Percentiles rank a stretch among this genome's conserved stretches.
These are phyloP conservation scores for Acacia acuminata DNA, from an alignment of 306 rosid species.

Conservation along the genomic window DNA sequence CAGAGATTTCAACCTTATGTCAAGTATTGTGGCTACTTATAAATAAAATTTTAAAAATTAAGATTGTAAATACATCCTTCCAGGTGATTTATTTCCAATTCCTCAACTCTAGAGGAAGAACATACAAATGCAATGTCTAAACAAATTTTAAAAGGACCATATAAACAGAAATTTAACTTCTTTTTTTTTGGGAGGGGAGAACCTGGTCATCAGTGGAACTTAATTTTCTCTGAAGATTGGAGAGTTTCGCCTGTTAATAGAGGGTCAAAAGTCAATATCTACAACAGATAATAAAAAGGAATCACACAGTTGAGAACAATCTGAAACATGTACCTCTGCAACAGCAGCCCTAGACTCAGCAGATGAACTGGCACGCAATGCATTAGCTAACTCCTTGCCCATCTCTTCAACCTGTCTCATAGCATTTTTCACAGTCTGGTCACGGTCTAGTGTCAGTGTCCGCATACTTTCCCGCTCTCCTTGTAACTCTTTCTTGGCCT, in stretches of 20 bases:
- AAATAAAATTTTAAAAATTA: neutral
- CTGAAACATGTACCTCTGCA: conserved; percentile 65
- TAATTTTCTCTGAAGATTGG: conserved; percentile 61
- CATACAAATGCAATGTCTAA: neutral
- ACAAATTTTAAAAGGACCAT: neutral
- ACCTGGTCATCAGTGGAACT: conserved; percentile 61
- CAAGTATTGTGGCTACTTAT: neutral
- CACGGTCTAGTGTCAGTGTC: conserved; percentile 63
- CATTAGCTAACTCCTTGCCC: conserved; percentile 73
- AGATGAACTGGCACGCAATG: conserved; percentile 66
- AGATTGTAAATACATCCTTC: neutral
- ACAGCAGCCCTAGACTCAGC: conserved; percentile 85
- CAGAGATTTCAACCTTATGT: neutral
- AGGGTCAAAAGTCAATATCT: conserved; percentile 5
- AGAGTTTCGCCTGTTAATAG: conserved; percentile 62
- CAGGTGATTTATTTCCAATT: neutral
- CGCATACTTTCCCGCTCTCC: conserved; percentile 75
- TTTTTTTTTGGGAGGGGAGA: neutral
- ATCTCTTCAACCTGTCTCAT: conserved; percentile 82
- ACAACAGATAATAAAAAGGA: neutral
- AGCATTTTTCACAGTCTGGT: conserved; percentile 64
- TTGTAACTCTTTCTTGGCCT: conserved; percentile 83
- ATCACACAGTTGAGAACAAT: neutral
- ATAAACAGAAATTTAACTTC: neutral
- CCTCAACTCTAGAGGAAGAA: neutral